A percentile compares a stretch with the other conserved stretches of the same genome.
These are phyloP conservation scores for Colletotrichum euphorbiae DNA, from an alignment of 2,329 filamentous ascomycete genomes.

Conservation along the genomic window DNA sequence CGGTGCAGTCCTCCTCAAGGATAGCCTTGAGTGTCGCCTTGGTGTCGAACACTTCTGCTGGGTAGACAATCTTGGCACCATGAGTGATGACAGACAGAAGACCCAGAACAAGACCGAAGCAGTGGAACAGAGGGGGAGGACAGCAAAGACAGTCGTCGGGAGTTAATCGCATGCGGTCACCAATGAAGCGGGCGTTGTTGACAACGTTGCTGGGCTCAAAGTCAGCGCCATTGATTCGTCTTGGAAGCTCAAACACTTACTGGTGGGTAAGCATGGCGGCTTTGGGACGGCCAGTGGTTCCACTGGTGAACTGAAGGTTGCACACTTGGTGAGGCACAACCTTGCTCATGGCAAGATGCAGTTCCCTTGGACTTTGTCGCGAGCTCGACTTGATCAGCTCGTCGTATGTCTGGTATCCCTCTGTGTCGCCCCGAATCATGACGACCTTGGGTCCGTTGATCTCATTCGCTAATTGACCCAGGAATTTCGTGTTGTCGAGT, in stretches of 20 bases:
- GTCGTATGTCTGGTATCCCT: constrained; percentile 69
- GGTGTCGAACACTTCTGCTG: constrained; percentile 79
- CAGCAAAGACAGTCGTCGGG: constrained; percentile 79
- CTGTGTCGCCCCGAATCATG: constrained; percentile 68
- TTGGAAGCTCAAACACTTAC: constrained; percentile 52
- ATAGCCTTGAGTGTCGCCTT: constrained; percentile 74
- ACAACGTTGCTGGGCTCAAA: constrained; percentile 62
- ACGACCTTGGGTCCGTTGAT: constrained; percentile 63
- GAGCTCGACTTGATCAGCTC: constrained; percentile 66
- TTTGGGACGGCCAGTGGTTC: constrained; percentile 80
- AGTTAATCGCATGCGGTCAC: constrained; percentile 78
- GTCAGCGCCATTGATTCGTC: constrained; percentile 25
- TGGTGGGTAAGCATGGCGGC: constrained; percentile 80
- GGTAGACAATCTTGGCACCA: constrained; percentile 81
- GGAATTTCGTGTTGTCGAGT: constrained; percentile 70
- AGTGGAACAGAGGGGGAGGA: constrained; percentile 87
- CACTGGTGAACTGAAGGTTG: constrained; percentile 81
- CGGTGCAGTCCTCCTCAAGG: constrained; percentile 75
- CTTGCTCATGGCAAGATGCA: constrained; percentile 65
- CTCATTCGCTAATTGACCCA: constrained; percentile 63
- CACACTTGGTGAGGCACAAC: constrained; percentile 75
- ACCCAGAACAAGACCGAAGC: constrained; percentile 83
- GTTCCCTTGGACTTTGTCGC: constrained; percentile 58
- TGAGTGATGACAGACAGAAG: constrained; percentile 79
- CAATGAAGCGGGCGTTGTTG: constrained; percentile 77